These are phyloP conservation scores for Saccharomycopsis sp. DNA, from an alignment of 805 yeast species.

Conservation along the genomic window DNA sequence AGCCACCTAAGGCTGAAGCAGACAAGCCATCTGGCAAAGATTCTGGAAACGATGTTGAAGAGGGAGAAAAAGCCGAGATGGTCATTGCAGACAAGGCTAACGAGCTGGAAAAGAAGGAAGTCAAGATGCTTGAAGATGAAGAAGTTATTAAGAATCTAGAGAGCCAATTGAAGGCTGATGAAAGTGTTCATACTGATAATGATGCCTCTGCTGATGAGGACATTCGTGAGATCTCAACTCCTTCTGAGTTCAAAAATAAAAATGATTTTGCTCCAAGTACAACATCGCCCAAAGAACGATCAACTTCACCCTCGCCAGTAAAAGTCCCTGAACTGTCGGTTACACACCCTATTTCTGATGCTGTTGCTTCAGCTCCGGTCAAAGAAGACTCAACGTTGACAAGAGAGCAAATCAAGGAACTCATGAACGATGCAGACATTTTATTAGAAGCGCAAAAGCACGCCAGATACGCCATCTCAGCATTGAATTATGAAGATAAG, in stretches of 20 bases:
- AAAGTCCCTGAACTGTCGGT: not conserved
- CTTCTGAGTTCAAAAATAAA: too few species aligned
- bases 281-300: not conserved
- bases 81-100: not conserved
- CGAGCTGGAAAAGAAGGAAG: conserved; percentile 8
- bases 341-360: not conserved
- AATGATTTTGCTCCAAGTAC: too few species aligned
- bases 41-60: conserved; percentile 19
- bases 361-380: not conserved
- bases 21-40: conserved; percentile 4
- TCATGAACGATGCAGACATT: conserved; percentile 46
- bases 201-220: not conserved
- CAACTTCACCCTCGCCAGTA: not conserved
- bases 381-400: not conserved
- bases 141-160: conserved; percentile 8
- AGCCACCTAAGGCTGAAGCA: conserved; percentile 27
- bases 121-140: conserved; percentile 13
- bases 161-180: not conserved
- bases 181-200: not conserved
- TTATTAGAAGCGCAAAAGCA: conserved; percentile 55
- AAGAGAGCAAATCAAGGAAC: conserved; percentile 35
- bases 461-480: conserved; percentile 71
- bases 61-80: not conserved
- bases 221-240: not conserved
- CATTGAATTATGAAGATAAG: conserved; percentile 68